phyloP scores from a whole-genome alignment of 2,329 filamentous ascomycete species.

The Fusarium hostae region DNA sequence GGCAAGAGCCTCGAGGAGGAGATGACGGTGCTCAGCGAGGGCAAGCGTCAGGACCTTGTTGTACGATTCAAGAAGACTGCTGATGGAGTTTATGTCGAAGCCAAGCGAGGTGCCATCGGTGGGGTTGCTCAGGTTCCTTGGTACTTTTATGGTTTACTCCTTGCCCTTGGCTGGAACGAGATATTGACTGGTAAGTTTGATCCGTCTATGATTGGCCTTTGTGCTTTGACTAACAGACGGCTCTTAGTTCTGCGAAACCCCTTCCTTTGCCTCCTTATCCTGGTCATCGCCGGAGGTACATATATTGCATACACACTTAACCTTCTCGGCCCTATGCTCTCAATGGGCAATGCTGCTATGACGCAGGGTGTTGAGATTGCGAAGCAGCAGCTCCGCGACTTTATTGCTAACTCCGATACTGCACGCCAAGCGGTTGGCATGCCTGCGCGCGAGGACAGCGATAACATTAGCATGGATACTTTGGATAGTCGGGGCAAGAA shows the following conservation, averaged over 20 bases:
- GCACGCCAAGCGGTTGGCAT: constrained; percentile 86
- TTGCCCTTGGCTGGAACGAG: constrained; percentile 98
- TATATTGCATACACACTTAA: constrained; percentile 96
- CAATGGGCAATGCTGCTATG: constrained; percentile 91
- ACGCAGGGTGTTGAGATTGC: constrained; percentile 89
- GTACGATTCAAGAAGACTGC: constrained; percentile 98
- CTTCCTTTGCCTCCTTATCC: constrained; percentile 88
- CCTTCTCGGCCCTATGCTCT: constrained; percentile 93
- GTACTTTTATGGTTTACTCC: constrained; percentile 90
- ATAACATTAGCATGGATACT: constrained; percentile 67
- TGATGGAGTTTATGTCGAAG: constrained; percentile 97
- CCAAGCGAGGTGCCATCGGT: constrained; percentile 95
- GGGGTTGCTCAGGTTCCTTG: constrained; percentile 93
- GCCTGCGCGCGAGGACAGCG: constrained; percentile 61
- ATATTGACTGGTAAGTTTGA: constrained; percentile 82
- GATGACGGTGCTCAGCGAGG: constrained; percentile 91
- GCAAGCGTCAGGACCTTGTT: constrained; percentile 89
- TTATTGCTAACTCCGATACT: constrained; percentile 87
- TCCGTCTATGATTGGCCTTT: background rate
- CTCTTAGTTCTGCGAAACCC: constrained; percentile 87
- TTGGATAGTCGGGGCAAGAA: constrained; percentile 70
- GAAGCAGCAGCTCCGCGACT: constrained; percentile 90
- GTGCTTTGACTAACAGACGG: constrained; percentile 14
- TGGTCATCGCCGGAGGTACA: constrained; percentile 78
- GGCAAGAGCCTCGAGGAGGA: constrained; percentile 96